Conservation (phyloP, 225 moss, liverwort and hornwort genomes). For the Sphagnum tenellum region DNA sequence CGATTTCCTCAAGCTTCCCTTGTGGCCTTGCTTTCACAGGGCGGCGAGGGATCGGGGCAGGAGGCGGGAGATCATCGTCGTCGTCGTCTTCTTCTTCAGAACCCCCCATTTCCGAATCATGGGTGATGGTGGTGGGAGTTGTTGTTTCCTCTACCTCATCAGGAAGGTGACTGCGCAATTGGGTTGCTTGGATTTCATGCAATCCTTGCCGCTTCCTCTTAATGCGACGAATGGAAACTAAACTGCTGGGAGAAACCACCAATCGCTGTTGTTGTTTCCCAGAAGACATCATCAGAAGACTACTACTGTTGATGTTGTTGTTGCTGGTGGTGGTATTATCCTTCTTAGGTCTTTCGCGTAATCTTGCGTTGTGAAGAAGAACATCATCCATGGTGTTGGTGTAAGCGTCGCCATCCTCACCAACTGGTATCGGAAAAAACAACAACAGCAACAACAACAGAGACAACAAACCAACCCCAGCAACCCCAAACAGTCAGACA, state of each 20-base stretch:
- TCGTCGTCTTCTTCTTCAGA: conserved; percentile 24
- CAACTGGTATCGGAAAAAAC: too few species aligned
- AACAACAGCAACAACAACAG: too few species aligned
- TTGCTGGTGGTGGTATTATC: conserved; percentile 13
- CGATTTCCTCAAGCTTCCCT: conserved; percentile 47
- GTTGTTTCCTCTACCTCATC: conserved; percentile 80
- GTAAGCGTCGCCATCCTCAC: conserved; percentile 36
- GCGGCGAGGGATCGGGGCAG: conserved; percentile 72
- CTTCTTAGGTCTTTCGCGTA: conserved; percentile 81
- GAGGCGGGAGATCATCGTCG: conserved; percentile 84
- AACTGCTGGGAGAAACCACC: conserved; percentile 27
- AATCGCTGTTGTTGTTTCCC: conserved; percentile 9
- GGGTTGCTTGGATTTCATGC: conserved; percentile 53
- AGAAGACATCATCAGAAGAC: too few species aligned
- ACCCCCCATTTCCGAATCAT: conserved; percentile 72
- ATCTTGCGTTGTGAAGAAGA: conserved; percentile 44
- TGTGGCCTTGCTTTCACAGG: conserved; percentile 58
- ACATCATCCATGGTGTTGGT: conserved; percentile 81
- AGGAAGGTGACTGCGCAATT: conserved; percentile 43
- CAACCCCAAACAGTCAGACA: too few species aligned
- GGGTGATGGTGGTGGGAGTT: conserved; percentile 6
- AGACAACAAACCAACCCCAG: too few species aligned
- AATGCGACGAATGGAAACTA: conserved; percentile 47
- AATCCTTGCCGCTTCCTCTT: conserved; percentile 88
- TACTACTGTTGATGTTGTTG: too few species aligned